Evolutionary conservation across 139 green algal genomes (phyloP), one percentile per base, ranked within the genome.

Genomic region (Volvox africanus): DNA sequence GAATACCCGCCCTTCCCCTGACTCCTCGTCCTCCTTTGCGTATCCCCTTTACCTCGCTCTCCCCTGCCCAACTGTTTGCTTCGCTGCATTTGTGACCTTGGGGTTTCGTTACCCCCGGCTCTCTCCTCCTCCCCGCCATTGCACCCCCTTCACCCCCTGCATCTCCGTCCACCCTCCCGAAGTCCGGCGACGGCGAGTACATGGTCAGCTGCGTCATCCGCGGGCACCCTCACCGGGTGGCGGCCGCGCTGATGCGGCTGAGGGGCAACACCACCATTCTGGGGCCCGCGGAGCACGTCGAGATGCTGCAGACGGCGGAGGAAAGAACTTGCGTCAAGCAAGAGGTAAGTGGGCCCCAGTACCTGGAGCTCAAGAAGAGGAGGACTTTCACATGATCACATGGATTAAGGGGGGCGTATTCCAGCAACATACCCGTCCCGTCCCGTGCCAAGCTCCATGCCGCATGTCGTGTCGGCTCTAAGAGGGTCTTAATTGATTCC

Each of bases 251-350:
- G 82, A 71, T 93, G 80, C 67, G 75, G 61, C 79, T 84, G 71
- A 73, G 50, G 21, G 30, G 78, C 61, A 85, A 93, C 84, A 95
- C 94, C 77, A 94, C 91, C 33, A 94, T 96, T 19, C 77, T 96
- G 87, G 94, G 94, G 11, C 94, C 94, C 30, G 94, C 92, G 35
- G 86, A 19, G 73, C 32, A 77, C 73, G 86, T 50, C 3, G 86
- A 90, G 86, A 61, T 85, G 86, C 86, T 90, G 75, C 68, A 71
- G 55, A 14, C 30, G 2, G 30, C 73, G 19, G 86, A 61, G 2
- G 35, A n/a, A 16, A 24, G 69, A 21, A 37, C 12, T 35, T 22
- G 50, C 36, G 26, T 24, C 37, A 71, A 71, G 33, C 82, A 89
- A 69, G 85, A 83, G 71, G 85, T 81, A 16, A 9, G 65, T 28